A percentile compares a stretch with the other conserved stretches of the same genome.
Evolutionary conservation across 768 basidiomycete species (phyloP).

Genomic region (Russula brevipes): DNA sequence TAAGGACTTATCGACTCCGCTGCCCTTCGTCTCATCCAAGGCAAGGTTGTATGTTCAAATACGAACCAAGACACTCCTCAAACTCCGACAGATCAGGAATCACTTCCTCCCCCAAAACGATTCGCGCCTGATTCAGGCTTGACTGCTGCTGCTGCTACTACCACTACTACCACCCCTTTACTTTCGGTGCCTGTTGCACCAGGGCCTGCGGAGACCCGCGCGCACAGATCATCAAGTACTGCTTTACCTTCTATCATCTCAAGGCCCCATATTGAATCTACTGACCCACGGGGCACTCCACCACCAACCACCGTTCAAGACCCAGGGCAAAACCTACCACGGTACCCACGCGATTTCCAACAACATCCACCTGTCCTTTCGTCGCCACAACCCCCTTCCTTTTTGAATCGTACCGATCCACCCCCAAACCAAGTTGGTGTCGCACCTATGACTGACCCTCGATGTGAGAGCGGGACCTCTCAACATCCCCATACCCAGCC

Average conservation of each 20-base stretch:
- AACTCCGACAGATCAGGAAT: neutral
- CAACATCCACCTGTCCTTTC: too few relatives aligned
- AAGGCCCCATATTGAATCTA: too few relatives aligned
- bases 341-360: neutral
- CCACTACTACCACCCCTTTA: neutral
- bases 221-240: too few relatives aligned
- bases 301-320: neutral
- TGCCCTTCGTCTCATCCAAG: neutral
- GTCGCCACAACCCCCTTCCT: neutral
- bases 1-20: neutral
- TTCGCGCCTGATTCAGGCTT: neutral
- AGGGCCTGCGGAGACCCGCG: too few relatives aligned
- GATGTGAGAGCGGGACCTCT: neutral
- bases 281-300: neutral
- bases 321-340: neutral
- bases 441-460: neutral
- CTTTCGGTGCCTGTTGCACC: too few relatives aligned
- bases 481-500: neutral
- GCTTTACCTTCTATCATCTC: too few relatives aligned
- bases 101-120: neutral
- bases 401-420: neutral
- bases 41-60: neutral
- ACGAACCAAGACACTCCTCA: neutral
- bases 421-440: neutral
- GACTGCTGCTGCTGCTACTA: neutral